Conservation (phyloP, 345 rosid species). For the Citrus maxima region DNA sequence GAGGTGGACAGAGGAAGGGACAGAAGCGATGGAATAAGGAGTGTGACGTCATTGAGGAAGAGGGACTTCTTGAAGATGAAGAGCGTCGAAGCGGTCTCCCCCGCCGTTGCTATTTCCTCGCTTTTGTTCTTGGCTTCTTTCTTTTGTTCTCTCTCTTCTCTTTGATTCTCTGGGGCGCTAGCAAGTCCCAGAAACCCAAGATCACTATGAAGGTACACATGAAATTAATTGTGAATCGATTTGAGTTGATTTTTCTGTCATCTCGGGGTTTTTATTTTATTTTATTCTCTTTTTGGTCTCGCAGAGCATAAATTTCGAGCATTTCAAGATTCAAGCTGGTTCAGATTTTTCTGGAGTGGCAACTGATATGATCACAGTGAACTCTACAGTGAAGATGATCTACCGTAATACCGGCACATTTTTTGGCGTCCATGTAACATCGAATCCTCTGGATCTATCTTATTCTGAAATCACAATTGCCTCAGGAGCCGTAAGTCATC, state of each 20-base stretch:
- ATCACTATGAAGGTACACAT: slow-evolving; percentile 65
- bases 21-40: slow-evolving; percentile 68
- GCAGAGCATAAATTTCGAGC: slow-evolving; percentile 79
- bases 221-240: no score
- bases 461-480: slow-evolving; percentile 63
- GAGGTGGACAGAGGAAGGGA: slow-evolving; percentile 49
- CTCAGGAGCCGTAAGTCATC: slow-evolving; percentile 69
- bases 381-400: slow-evolving; percentile 68
- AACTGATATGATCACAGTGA: slow-evolving; percentile 83
- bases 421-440: slow-evolving; percentile 86
- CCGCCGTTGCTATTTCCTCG: slow-evolving; percentile 78
- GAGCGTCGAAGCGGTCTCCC: slow-evolving; percentile 63
- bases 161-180: slow-evolving; percentile 84
- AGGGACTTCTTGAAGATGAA: slow-evolving; percentile 85
- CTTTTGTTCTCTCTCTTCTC: slow-evolving; percentile 80
- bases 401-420: slow-evolving; percentile 90
- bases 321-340: slow-evolving; percentile 84
- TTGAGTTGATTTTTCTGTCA: background rate
- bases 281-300: background rate
- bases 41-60: slow-evolving; percentile 82
- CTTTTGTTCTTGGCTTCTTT: slow-evolving; percentile 77
- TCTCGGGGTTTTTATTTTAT: background rate
- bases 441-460: slow-evolving; percentile 71
- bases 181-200: slow-evolving; percentile 83
- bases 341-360: slow-evolving; percentile 84